A percentile compares a stretch with the other conserved stretches of the same genome.
These are phyloP conservation scores for Scopulariopsis brevicaulis DNA, from an alignment of 2,329 filamentous ascomycete species.

Conservation along the genomic window DNA sequence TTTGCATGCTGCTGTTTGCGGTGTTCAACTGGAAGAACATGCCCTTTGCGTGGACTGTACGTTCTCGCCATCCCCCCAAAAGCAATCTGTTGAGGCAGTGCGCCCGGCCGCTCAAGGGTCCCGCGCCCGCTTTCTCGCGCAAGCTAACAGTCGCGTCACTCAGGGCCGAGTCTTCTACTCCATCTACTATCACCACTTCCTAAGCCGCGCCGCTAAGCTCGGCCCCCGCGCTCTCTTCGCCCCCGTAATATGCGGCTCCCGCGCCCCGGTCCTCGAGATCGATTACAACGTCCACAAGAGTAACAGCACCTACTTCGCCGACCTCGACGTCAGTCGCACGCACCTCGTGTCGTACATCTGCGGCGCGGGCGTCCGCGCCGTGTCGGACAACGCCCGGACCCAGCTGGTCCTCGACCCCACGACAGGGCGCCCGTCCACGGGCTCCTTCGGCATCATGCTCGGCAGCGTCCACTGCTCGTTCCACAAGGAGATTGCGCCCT, in stretches of 20 bases:
- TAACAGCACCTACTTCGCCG: conserved; percentile 77
- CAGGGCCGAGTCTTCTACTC: conserved; percentile 48
- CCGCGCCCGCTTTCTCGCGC: not conserved
- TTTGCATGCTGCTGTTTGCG: conserved; percentile 42
- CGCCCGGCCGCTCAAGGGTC: not conserved
- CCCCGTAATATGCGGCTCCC: conserved; percentile 54
- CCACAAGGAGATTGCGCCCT: conserved; percentile 60
- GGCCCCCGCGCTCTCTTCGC: conserved; percentile 59
- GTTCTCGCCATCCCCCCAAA: conserved; percentile 14
- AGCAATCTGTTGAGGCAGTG: not conserved
- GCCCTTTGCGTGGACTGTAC: conserved; percentile 66
- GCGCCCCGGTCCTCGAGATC: conserved; percentile 62
- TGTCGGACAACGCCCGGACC: conserved; percentile 35
- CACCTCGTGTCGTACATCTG: conserved; percentile 65
- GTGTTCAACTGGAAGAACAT: conserved; percentile 62
- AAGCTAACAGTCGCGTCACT: not conserved
- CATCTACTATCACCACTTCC: conserved; percentile 40
- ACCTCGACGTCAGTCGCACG: conserved; percentile 73
- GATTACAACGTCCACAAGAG: conserved; percentile 83
- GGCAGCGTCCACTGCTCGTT: conserved; percentile 67
- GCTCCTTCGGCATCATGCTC: conserved; percentile 51
- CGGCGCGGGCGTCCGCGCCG: conserved; percentile 41
- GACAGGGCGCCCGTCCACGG: conserved; percentile 35
- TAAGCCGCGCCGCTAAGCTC: conserved; percentile 34
- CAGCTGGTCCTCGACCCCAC: conserved; percentile 38